Conservation (phyloP, 495 filamentous ascomycete genomes). For the Daldinia caldariorum region DNA sequence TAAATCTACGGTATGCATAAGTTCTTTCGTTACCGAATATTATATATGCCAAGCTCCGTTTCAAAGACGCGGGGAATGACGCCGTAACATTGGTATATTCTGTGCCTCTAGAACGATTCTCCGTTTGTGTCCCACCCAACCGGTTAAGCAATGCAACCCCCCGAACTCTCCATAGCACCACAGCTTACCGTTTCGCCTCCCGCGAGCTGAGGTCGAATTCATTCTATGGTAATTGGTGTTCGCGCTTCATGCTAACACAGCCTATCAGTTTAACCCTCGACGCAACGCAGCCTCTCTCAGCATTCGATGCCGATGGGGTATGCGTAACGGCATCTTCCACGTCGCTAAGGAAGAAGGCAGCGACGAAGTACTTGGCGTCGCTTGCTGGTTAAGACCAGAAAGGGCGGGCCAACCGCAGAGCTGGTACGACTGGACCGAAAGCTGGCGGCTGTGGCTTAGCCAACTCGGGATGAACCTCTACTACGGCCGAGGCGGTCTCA, state of each 20-base stretch:
- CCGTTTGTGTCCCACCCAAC: not conserved
- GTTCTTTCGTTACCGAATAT: constrained; percentile 2
- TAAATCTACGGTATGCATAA: constrained; percentile 61
- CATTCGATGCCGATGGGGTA: constrained; percentile 70
- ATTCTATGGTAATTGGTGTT: constrained; percentile 10
- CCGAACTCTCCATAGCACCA: too few species aligned
- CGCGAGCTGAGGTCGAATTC: not conserved
- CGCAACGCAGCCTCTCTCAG: constrained; percentile 71
- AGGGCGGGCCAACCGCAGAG: constrained; percentile 52
- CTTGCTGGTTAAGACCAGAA: constrained; percentile 70
- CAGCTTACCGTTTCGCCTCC: constrained; percentile 9
- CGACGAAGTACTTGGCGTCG: constrained; percentile 65
- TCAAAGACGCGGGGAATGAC: constrained; percentile 30
- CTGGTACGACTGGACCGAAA: constrained; percentile 66
- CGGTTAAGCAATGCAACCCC: not conserved
- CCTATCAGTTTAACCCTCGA: constrained; percentile 59
- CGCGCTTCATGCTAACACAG: constrained; percentile 10
- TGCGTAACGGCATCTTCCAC: constrained; percentile 69
- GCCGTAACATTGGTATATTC: constrained; percentile 11
- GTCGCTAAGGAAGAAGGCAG: constrained; percentile 65
- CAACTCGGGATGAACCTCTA: constrained; percentile 70
- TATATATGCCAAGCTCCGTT: constrained; percentile 27
- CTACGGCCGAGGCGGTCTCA: constrained; percentile 71
- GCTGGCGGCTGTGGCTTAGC: constrained; percentile 66
- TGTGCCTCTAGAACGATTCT: not conserved